These are phyloP conservation scores for Striga asiatica DNA, from an alignment of 257 asterid genomes.

Conservation along the genomic window DNA sequence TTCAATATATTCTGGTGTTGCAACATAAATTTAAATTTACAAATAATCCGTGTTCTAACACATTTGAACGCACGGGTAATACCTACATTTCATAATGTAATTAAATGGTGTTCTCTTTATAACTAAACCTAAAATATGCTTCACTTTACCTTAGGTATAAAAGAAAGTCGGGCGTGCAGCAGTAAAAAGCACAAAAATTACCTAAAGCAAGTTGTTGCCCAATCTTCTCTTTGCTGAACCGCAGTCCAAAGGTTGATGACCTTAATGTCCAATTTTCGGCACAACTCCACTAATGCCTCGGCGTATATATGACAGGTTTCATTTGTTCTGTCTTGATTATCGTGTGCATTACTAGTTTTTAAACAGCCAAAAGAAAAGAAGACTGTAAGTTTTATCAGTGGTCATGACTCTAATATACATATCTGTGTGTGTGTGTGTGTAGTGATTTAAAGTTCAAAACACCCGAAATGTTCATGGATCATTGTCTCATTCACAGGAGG, in stretches of 20 bases:
- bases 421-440: too few species aligned
- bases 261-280: conserved; percentile 36
- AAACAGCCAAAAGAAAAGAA: neutral
- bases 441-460: neutral
- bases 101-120: too few species aligned
- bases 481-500: conserved; percentile 50
- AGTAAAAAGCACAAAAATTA: conserved; percentile 20
- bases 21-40: too few species aligned
- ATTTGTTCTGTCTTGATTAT: conserved; percentile 40
- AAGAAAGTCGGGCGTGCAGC: too few species aligned
- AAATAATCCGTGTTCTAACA: too few species aligned
- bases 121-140: too few species aligned
- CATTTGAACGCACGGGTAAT: too few species aligned
- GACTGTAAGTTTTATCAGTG: too few species aligned
- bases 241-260: conserved; percentile 63
- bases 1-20: too few species aligned
- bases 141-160: too few species aligned
- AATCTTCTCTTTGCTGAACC: conserved; percentile 55
- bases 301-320: conserved; percentile 48
- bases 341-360: conserved; percentile 25
- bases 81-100: too few species aligned
- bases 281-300: conserved; percentile 49
- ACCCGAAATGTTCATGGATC: conserved; percentile 40
- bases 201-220: conserved; percentile 57
- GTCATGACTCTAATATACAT: too few species aligned